Percentiles rank a stretch among this genome's conserved stretches.
phyloP scores from a whole-genome alignment of 352 stramenopile genomes.

The Phytophthora vignae region DNA sequence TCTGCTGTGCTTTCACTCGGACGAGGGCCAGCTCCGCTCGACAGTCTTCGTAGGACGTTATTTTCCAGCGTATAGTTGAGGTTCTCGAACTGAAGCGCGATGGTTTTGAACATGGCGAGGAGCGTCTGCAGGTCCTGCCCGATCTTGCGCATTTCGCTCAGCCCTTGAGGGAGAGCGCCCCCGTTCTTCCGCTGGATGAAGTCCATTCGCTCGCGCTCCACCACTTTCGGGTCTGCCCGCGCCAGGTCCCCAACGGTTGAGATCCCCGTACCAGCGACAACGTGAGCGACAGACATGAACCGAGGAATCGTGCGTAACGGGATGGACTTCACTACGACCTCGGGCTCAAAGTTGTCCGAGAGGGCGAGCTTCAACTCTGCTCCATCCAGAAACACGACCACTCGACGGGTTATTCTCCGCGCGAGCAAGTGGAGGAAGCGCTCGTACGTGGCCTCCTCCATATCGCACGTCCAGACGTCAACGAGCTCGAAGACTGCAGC shows the following conservation, averaged over 20 bases:
- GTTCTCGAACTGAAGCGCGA: conserved; percentile 65
- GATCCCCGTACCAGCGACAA: conserved; percentile 61
- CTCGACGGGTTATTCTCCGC: conserved; percentile 69
- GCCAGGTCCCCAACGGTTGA: conserved; percentile 75
- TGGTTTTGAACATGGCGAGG: conserved; percentile 64
- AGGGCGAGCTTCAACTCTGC: conserved; percentile 73
- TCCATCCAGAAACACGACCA: conserved; percentile 77
- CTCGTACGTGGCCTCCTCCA: conserved; percentile 70
- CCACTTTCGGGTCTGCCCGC: conserved; percentile 51
- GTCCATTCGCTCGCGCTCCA: conserved; percentile 59
- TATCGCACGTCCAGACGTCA: conserved; percentile 85
- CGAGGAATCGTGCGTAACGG: conserved; percentile 72
- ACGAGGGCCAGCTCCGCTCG: conserved; percentile 9
- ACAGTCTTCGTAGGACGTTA: conserved; percentile 35
- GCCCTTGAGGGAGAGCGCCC: conserved; percentile 3
- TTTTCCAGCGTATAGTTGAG: conserved; percentile 54
- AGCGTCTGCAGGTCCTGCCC: conserved; percentile 66
- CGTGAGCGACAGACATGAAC: conserved; percentile 65
- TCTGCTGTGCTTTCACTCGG: neutral
- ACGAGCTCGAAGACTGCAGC: conserved; percentile 79
- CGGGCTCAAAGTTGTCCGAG: conserved; percentile 78
- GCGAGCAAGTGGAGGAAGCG: conserved; percentile 74
- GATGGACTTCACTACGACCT: conserved; percentile 80
- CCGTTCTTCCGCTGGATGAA: conserved; percentile 59
- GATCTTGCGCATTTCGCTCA: conserved; percentile 55